A percentile compares a stretch with the other conserved stretches of the same genome.
Evolutionary conservation across 257 asterid species (phyloP).

Genomic region (Ligustrum vulgare): DNA sequence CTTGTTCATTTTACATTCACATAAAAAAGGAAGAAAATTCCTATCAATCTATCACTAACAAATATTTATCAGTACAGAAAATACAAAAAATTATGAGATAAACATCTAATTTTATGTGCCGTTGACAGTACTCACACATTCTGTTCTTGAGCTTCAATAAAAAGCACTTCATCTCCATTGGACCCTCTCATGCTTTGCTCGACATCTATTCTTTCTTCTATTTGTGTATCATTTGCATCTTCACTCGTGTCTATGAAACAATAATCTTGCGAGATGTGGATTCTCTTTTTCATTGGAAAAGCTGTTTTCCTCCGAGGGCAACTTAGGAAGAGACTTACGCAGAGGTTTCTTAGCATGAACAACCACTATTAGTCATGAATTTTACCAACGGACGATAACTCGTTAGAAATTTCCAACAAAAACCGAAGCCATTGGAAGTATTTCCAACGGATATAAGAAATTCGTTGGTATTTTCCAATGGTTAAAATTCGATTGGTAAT

Average conservation of each 20-base stretch:
- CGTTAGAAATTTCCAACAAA: too few relatives aligned
- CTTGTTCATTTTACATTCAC: too few relatives aligned
- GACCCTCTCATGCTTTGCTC: slow-evolving; percentile 29
- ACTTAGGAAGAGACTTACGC: slow-evolving; percentile 76
- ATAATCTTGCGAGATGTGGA: slow-evolving; percentile 35
- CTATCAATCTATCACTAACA: too few relatives aligned
- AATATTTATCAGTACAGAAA: too few relatives aligned
- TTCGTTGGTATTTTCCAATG: too few relatives aligned
- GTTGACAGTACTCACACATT: slow-evolving; percentile 34
- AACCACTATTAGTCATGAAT: too few relatives aligned
- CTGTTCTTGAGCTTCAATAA: slow-evolving; percentile 35
- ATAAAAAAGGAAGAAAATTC: too few relatives aligned
- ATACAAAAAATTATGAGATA: background rate
- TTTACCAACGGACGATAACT: too few relatives aligned
- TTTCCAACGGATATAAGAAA: too few relatives aligned
- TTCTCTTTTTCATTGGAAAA: slow-evolving; percentile 48
- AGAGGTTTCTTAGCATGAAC: too few relatives aligned
- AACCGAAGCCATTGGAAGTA: too few relatives aligned
- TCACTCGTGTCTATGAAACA: slow-evolving; percentile 40
- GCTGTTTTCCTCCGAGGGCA: slow-evolving; percentile 67
- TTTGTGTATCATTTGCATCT: slow-evolving; percentile 23
- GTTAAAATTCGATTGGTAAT: too few relatives aligned
- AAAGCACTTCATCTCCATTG: slow-evolving; percentile 22
- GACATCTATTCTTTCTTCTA: slow-evolving; percentile 18
- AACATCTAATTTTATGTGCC: slow-evolving; percentile 21